Evolutionary conservation across 2,329 filamentous ascomycete genomes (phyloP), one percentile per base, ranked within the genome.

Genomic region (Pleomassaria siparia): DNA sequence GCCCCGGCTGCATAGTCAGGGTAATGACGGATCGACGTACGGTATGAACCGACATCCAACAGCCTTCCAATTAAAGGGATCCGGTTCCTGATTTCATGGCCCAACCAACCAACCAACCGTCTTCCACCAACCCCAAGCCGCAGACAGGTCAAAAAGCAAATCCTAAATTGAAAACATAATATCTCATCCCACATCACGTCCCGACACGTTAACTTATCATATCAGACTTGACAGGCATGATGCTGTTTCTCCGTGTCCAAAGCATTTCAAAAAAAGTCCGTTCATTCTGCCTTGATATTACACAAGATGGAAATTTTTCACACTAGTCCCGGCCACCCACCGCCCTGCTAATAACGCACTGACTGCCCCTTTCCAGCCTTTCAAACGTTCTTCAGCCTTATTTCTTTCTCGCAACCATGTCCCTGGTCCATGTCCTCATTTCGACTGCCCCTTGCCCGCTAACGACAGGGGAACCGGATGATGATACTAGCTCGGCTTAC

Each of bases 21-120:
- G 90, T 90, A 58, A 96, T 99, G 91, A 94, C 90, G 33, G 94
- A 99, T 78, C 89, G 92, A 77, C 86, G 94, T 66, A 94, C 88
- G 62, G 92, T 95, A 61, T 95, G 76, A 70, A 49, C 43, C 44
- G 41, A 45, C 42, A 26, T 21, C 28, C 25, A 30, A 37, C 33
- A 47, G 15, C 30, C 43, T 29, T 29, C 49, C 50, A 33, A 49
- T 26, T 40, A 15, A 32, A 15, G 15, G 43, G 35, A 47, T 46
- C 39, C 20, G 40, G 42, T 22, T 29, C 37, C 20, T 32, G 13
- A 32, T 37, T 46, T 44, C 26, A 42, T 20, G 24, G 13, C 20
- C 41, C 41, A 26, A 49, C 40, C 41, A 32, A n/a, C n/a, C n/a
- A n/a, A n/a, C n/a, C n/a, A n/a, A n/a, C n/a, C n/a, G 28, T 45